These are phyloP conservation scores for Ceratocystis eucalypticola DNA, from an alignment of 2,329 filamentous ascomycete genomes.

Conservation along the genomic window DNA sequence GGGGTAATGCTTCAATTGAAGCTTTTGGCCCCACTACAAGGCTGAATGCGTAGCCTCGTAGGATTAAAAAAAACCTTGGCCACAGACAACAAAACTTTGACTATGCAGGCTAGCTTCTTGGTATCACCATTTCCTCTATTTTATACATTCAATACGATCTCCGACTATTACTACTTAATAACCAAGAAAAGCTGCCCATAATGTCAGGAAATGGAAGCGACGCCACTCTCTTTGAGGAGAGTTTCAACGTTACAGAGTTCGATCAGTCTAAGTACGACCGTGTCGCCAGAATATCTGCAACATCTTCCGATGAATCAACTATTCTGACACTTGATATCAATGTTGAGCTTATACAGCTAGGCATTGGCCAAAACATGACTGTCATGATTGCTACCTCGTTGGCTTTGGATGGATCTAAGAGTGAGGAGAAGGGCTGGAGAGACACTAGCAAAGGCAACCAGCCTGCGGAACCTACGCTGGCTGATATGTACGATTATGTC, in stretches of 20 bases:
- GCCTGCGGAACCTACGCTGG: constrained; percentile 45
- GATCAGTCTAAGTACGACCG: constrained; percentile 90
- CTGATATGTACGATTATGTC: constrained; percentile 77
- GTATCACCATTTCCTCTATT: neutral
- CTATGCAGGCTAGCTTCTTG: neutral
- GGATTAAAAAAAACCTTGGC: constrained; percentile 1
- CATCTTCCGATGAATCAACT: constrained; percentile 59
- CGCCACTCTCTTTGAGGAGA: constrained; percentile 85
- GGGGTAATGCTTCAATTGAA: constrained; percentile 9
- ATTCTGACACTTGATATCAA: constrained; percentile 85
- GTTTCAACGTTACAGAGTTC: constrained; percentile 66
- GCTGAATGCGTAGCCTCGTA: constrained; percentile 4
- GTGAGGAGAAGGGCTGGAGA: constrained; percentile 68
- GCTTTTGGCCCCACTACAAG: constrained; percentile 15
- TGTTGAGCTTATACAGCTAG: constrained; percentile 50
- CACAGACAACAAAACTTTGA: neutral
- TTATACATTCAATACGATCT: neutral
- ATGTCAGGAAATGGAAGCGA: constrained; percentile 55
- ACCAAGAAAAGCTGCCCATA: constrained; percentile 14
- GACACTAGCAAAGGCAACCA: constrained; percentile 46
- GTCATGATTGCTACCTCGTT: constrained; percentile 76
- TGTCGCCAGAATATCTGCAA: constrained; percentile 71
- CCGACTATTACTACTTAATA: neutral
- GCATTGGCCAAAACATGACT: constrained; percentile 59
- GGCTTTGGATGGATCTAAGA: constrained; percentile 70